Conservation (phyloP, 768 basidiomycete genomes). For the Rhizopogon vulgaris region DNA sequence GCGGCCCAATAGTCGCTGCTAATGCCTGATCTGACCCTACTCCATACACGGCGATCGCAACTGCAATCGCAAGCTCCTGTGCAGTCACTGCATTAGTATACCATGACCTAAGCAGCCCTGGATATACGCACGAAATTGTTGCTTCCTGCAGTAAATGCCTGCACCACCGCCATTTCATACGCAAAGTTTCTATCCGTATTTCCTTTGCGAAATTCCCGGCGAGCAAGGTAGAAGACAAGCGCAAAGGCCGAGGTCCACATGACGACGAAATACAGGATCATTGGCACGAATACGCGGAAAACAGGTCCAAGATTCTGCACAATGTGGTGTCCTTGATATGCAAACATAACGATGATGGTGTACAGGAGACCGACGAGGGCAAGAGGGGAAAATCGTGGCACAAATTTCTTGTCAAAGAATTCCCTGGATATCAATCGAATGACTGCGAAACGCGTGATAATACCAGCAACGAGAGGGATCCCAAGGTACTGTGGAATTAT, state of each 20-base stretch:
- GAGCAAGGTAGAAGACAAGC: constrained; percentile 43
- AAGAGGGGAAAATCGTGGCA: constrained; percentile 63
- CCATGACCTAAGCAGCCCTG: too few species aligned
- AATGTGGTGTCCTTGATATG: constrained; percentile 64
- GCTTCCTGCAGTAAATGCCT: constrained; percentile 73
- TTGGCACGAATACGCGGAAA: constrained; percentile 76
- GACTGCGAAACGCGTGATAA: constrained; percentile 58
- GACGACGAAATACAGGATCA: constrained; percentile 71
- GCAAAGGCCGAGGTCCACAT: constrained; percentile 68
- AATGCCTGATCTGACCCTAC: constrained; percentile 73
- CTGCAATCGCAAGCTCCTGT: constrained; percentile 79
- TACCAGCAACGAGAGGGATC: constrained; percentile 68
- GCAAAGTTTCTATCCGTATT: constrained; percentile 23
- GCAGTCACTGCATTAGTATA: neutral
- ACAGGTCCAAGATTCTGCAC: constrained; percentile 68
- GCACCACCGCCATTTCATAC: constrained; percentile 72
- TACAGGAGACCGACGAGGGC: constrained; percentile 74
- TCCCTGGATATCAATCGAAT: constrained; percentile 37
- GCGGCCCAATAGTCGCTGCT: constrained; percentile 72
- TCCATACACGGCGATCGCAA: constrained; percentile 73
- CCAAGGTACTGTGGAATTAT: constrained; percentile 59
- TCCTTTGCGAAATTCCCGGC: constrained; percentile 20
- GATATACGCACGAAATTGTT: constrained; percentile 61
- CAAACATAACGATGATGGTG: constrained; percentile 74
- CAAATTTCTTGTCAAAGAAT: constrained; percentile 52